phyloP scores from a whole-genome alignment of 2,329 filamentous ascomycete genomes.

The Cercospora sojina region DNA sequence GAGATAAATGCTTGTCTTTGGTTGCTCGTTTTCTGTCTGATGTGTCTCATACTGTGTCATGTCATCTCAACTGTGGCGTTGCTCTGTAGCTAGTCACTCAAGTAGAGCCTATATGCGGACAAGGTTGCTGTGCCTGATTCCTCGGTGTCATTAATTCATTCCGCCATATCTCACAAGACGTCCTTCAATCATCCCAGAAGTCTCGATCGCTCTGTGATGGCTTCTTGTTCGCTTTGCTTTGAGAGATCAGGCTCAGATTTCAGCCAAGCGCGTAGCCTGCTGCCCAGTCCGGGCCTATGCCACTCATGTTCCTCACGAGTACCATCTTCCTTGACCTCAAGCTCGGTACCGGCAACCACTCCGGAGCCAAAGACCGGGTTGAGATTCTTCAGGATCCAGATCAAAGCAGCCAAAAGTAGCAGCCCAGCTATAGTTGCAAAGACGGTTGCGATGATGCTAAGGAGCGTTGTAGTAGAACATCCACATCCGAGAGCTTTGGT shows the following conservation, averaged over 20 bases:
- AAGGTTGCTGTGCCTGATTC: neutral
- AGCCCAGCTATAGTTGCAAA: slow-evolving; percentile 44
- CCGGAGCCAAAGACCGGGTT: slow-evolving; percentile 34
- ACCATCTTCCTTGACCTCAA: slow-evolving; percentile 35
- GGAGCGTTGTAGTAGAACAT: slow-evolving; percentile 48
- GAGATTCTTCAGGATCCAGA: slow-evolving; percentile 19
- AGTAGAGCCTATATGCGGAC: neutral
- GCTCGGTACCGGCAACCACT: slow-evolving; percentile 33
- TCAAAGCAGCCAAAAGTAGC: slow-evolving; percentile 38
- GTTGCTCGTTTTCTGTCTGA: neutral
- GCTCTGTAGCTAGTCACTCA: neutral
- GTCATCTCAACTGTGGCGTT: neutral
- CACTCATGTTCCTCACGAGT: slow-evolving; percentile 27
- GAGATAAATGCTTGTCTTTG: neutral
- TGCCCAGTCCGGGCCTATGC: slow-evolving; percentile 22
- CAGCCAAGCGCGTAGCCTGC: slow-evolving; percentile 18
- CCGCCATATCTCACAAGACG: neutral
- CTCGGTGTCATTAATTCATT: neutral
- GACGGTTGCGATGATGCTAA: slow-evolving; percentile 46
- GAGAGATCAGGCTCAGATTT: slow-evolving; percentile 20
- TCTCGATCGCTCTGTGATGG: slow-evolving; percentile 35
- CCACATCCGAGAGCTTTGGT: slow-evolving; percentile 47
- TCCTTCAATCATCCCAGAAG: slow-evolving; percentile 25
- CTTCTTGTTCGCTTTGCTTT: slow-evolving; percentile 41
- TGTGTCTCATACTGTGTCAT: neutral